Evolutionary conservation across 2,329 filamentous ascomycete genomes (phyloP).

Genomic region (Rhytidhysteron rufulum): DNA sequence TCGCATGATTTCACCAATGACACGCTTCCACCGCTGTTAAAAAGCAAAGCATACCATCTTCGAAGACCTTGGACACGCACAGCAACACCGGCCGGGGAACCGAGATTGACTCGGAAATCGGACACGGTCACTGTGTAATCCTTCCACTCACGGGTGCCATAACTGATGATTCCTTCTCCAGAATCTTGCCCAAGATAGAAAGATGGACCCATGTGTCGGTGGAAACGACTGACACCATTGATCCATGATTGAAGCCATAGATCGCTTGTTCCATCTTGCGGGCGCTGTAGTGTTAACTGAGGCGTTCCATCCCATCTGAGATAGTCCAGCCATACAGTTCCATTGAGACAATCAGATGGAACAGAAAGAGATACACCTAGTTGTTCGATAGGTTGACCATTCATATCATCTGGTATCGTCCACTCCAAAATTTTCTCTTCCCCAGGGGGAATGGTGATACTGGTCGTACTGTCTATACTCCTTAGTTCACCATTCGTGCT

Average conservation of each 20-base stretch:
- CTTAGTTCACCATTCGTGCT: too few species aligned
- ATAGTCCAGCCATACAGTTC: too few species aligned
- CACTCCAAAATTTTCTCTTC: too few species aligned
- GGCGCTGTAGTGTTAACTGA: slow-evolving; percentile 10
- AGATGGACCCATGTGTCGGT: slow-evolving; percentile 12
- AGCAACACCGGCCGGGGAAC: slow-evolving; percentile 6
- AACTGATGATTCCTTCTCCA: slow-evolving; percentile 27
- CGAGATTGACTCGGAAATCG: slow-evolving; percentile 21
- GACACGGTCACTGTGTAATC: slow-evolving; percentile 17
- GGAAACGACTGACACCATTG: slow-evolving; percentile 14
- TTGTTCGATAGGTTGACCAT: too few species aligned
- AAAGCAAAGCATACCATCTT: slow-evolving; percentile 5
- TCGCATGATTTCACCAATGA: too few species aligned
- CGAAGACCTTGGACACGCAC: slow-evolving; percentile 3
- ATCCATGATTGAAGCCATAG: slow-evolving; percentile 29
- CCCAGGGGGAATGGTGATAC: too few species aligned
- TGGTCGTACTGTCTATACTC: too few species aligned
- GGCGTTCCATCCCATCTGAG: too few species aligned
- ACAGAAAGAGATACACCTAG: too few species aligned
- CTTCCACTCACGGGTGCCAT: slow-evolving; percentile 34
- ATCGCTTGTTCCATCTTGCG: slow-evolving; percentile 3
- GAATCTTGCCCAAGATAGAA: slow-evolving; percentile 25
- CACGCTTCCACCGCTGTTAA: too few species aligned
- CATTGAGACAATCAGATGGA: too few species aligned
- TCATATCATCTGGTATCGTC: too few species aligned